phyloP scores from a whole-genome alignment of 768 basidiomycete species.

The Sporobolomyces roseus region DNA sequence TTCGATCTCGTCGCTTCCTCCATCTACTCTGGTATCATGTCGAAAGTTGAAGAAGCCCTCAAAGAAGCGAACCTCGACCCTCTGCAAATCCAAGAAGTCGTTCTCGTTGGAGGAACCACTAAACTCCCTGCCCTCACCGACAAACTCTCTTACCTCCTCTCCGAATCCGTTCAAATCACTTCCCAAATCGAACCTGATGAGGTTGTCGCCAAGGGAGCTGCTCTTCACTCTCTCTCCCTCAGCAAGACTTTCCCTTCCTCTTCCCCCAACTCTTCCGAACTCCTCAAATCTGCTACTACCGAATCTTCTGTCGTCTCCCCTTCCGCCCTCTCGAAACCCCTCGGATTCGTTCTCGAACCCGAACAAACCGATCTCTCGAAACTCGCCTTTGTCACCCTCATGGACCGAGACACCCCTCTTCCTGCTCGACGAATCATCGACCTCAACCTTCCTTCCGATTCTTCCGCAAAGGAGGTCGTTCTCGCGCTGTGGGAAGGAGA shows the following conservation, averaged over 20 bases:
- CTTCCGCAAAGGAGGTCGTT: slow-evolving; percentile 45
- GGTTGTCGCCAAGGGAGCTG: slow-evolving; percentile 53
- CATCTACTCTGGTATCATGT: slow-evolving; percentile 42
- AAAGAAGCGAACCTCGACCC: slow-evolving; percentile 49
- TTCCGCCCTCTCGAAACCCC: slow-evolving; percentile 45
- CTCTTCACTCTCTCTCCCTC: slow-evolving; percentile 41
- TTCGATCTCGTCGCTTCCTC: slow-evolving; percentile 51
- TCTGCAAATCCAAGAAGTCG: slow-evolving; percentile 52
- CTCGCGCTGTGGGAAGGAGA: slow-evolving; percentile 46
- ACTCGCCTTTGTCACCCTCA: slow-evolving; percentile 44
- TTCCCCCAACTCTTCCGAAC: slow-evolving; percentile 6
- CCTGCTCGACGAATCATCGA: slow-evolving; percentile 51
- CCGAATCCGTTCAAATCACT: slow-evolving; percentile 49
- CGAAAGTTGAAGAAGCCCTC: slow-evolving; percentile 48
- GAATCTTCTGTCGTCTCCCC: slow-evolving; percentile 44
- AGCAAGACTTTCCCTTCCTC: slow-evolving; percentile 26
- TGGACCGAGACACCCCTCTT: slow-evolving; percentile 46
- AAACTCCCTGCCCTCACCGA: slow-evolving; percentile 51
- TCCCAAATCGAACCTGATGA: slow-evolving; percentile 51
- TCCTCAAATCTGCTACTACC: slow-evolving; percentile 33
- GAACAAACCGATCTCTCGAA: slow-evolving; percentile 19
- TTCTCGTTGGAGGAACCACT: slow-evolving; percentile 52
- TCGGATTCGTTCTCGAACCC: slow-evolving; percentile 50
- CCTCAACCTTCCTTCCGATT: slow-evolving; percentile 46
- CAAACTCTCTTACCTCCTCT: slow-evolving; percentile 47